Base-by-base conservation (phyloP, 306 rosid species). In the Acmispon strigosus region DNA sequence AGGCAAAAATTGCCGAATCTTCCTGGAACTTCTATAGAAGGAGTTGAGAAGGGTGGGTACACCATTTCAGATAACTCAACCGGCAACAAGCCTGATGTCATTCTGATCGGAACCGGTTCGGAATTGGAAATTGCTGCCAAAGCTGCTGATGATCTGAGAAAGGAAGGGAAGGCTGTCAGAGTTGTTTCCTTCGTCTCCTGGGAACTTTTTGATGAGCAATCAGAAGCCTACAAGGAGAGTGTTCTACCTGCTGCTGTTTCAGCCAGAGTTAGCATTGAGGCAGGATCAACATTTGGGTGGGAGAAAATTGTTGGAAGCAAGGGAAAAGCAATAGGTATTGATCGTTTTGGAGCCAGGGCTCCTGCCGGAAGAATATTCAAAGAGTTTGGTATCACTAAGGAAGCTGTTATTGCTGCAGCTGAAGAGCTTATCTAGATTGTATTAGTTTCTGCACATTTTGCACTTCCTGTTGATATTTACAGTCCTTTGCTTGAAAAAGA, bases 231-330 rank as follows among this genome's bases (percentile, higher is more conserved):
- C 86, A 95, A 95, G 92, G 97, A 95, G 80, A 89, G 96, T 44
- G 96, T 95, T 62, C 86, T 95, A 43, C 99, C 99, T 1, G 79
- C 82, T 4, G 86, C 90, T 8, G 97, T 95, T 61, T 51, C 96
- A n/a, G 96, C 97, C 47, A 80, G 99, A 78, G 99, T 95, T 45
- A 95, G 99, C 90, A 91, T 95, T 53, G 99, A 95, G 79, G 99
- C 99, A 10, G 99, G 89, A 57, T 51, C 96, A 48, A 91, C 99
- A 18, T 95, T 95, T n/a, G 99, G 99, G 54, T 95, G 99, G 99
- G 75, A 80, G 62, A 91, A 87, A 80, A 83, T 89, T 78, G 7
- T 91, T 48, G 99, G 99, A 82, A 42, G 75, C 81, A 86, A 91
- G 73, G 99, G 99, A 36, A 89, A 81, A 86, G 87, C 97, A 0